Conservation (phyloP, 2,329 filamentous ascomycete genomes). For the Colletotrichum sp. region DNA sequence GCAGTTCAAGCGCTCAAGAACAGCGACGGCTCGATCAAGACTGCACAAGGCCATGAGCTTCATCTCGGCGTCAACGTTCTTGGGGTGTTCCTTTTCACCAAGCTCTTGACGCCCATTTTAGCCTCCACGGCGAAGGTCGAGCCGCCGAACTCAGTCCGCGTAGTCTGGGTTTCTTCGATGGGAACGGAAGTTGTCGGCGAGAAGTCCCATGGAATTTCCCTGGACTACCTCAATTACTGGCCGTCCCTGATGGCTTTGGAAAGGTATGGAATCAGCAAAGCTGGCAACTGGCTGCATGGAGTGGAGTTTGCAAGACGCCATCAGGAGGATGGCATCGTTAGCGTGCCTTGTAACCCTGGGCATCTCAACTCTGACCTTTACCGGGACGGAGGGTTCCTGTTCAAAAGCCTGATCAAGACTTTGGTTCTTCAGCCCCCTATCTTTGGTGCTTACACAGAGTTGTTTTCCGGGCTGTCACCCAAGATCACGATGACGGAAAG, state of each 20-base stretch:
- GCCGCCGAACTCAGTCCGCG: conserved; percentile 31
- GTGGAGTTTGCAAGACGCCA: conserved; percentile 30
- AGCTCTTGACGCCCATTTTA: conserved; percentile 38
- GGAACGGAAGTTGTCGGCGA: conserved; percentile 26
- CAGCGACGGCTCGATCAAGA: conserved; percentile 34
- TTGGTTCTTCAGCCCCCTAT: background rate
- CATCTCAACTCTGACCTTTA: background rate
- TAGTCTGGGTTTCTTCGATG: conserved; percentile 33
- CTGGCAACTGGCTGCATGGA: conserved; percentile 30
- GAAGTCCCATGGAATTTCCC: background rate
- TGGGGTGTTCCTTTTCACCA: conserved; percentile 40
- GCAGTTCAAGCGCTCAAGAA: background rate
- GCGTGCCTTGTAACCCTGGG: background rate
- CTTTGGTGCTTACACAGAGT: background rate
- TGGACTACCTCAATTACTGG: background rate
- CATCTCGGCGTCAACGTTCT: conserved; percentile 44
- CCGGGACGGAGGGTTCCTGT: background rate
- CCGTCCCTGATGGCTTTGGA: conserved; percentile 16
- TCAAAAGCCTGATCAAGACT: background rate
- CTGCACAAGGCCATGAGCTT: conserved; percentile 45
- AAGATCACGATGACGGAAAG: background rate
- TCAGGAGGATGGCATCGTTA: background rate
- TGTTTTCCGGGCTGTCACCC: background rate
- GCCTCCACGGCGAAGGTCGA: conserved; percentile 30
- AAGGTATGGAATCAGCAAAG: conserved; percentile 29